Percentiles rank a stretch among this genome's conserved stretches.
Conservation (phyloP, 1,284 basidiomycete species). For the Clitocybe nebularis region DNA sequence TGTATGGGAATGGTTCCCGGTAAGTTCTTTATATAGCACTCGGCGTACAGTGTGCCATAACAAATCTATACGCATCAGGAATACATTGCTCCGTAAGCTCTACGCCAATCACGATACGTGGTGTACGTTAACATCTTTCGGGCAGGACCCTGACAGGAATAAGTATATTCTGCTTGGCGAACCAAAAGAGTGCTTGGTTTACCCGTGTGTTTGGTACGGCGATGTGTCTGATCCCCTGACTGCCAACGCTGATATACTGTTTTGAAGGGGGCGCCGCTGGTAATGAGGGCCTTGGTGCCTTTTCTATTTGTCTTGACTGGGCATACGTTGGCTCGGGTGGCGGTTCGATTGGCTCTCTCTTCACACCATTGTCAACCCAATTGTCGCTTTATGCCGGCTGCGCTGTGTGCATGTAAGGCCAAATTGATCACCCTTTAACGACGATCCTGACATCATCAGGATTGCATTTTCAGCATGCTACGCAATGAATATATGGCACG, state of each 20-base stretch:
- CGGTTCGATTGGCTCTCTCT: constrained; percentile 38
- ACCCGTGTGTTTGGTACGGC: constrained; percentile 49
- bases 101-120: too few species aligned
- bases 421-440: background rate
- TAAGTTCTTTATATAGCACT: constrained; percentile 1
- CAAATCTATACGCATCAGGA: too few species aligned
- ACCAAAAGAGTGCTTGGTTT: constrained; percentile 49
- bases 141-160: constrained; percentile 47
- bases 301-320: constrained; percentile 55
- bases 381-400: constrained; percentile 35
- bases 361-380: constrained; percentile 41
- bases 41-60: too few species aligned
- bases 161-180: constrained; percentile 56
- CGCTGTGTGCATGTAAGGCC: constrained; percentile 36
- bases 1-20: constrained; percentile 46
- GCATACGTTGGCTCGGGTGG: constrained; percentile 47
- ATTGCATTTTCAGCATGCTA: constrained; percentile 36
- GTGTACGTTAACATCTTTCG: too few species aligned
- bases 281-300: constrained; percentile 46
- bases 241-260: constrained; percentile 7
- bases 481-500: constrained; percentile 36
- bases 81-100: constrained; percentile 27
- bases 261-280: constrained; percentile 36
- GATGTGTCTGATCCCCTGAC: background rate
- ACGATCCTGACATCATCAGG: constrained; percentile 16